These are phyloP conservation scores for Pseudotsuga menziesii DNA, from an alignment of 75 land plant species.

Conservation along the genomic window DNA sequence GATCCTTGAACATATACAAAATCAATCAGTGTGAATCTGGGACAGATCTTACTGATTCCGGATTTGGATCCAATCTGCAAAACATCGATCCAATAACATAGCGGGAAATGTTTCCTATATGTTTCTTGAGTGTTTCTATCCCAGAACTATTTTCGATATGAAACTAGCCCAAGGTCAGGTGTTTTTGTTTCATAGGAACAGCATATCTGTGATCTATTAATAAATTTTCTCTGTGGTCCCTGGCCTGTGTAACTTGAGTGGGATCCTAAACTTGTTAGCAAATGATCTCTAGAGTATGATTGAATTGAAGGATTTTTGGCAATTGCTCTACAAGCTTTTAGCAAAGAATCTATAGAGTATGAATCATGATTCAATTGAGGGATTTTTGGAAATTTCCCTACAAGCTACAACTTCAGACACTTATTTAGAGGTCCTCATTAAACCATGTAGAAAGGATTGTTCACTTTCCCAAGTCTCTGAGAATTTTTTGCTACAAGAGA, in stretches of 20 bases:
- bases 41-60: no score
- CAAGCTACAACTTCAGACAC: neutral
- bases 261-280: neutral
- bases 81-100: neutral
- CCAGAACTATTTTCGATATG: no score
- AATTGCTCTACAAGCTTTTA: neutral
- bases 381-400: no score
- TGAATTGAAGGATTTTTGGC: neutral
- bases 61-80: neutral
- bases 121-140: no score
- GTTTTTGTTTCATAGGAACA: no score
- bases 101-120: neutral
- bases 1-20: no score
- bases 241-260: neutral
- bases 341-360: no score
- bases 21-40: no score
- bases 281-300: neutral
- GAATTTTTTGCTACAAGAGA: neutral
- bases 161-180: no score
- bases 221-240: neutral
- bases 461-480: neutral
- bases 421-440: neutral
- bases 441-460: neutral
- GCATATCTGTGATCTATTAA: no score
- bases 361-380: no score